Base-by-base conservation (phyloP, 2,329 filamentous ascomycete genomes). In the Leptographium galeiforme region DNA sequence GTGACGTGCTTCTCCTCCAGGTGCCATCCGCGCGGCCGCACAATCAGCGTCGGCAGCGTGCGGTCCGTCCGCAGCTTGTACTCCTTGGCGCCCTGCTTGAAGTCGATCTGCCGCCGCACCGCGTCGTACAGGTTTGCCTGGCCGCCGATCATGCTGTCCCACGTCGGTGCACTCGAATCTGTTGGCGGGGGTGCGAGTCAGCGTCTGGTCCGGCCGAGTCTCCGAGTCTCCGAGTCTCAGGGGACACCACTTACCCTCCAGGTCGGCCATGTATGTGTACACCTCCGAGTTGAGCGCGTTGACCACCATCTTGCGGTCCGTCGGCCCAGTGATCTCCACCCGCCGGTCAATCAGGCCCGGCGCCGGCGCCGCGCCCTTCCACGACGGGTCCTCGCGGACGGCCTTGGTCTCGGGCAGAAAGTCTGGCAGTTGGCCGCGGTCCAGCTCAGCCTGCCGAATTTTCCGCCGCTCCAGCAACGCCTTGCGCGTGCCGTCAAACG, bases 191-290 rank as follows among this genome's bases (percentile, higher is more conserved):
- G 6, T 6, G 43, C 32, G 14, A 32, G 43, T 10, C 2, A 43
- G 4, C 18, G 40, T 40, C 14, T 40, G 39, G 39, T 40, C 39
- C 13, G 7, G 32, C 25, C n/a, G n/a, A n/a, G n/a, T n/a, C n/a
- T n/a, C n/a, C n/a, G n/a, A n/a, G n/a, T n/a, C n/a, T n/a, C n/a
- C n/a, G n/a, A n/a, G n/a, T n/a, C n/a, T n/a, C n/a, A n/a, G n/a
- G n/a, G n/a, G n/a, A n/a, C n/a, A n/a, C 25, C 4, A 68, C 78
- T 63, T 69, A 93, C 90, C 91, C 73, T 98, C 93, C 61, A 98
- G 95, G 71, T 98, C 93, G 48, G 93, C 93, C 93, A 98, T 98
- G 66, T 97, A 98, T 54, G 91, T 97, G 85, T 87, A 97, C 30
- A 97, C 93, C 64, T 97, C 81, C 47, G 91, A 85, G 70, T 97